Evolutionary conservation across 768 basidiomycete species (phyloP).

Genomic region (Termitomyces sp.): DNA sequence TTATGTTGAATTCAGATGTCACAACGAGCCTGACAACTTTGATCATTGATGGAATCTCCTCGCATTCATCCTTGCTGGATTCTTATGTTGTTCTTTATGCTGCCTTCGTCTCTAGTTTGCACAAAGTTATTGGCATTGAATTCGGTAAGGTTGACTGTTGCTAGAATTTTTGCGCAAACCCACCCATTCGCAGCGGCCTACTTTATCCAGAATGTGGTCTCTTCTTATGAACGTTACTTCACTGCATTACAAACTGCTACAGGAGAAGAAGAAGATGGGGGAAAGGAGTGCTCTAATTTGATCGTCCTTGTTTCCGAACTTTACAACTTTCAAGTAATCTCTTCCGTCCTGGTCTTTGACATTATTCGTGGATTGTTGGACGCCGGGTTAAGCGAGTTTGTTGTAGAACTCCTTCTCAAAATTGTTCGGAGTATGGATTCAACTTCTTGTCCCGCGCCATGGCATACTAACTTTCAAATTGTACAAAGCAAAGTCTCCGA

Average conservation of each 20-base stretch:
- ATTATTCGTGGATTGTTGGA: slow-evolving; percentile 74
- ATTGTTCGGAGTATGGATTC: slow-evolving; percentile 66
- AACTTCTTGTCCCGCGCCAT: background rate
- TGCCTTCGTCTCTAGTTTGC: slow-evolving; percentile 75
- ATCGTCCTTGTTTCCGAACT: slow-evolving; percentile 86
- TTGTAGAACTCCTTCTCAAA: slow-evolving; percentile 85
- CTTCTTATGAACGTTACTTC: slow-evolving; percentile 62
- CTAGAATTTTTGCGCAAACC: background rate
- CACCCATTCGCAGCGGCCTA: slow-evolving; percentile 56
- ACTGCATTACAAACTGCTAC: slow-evolving; percentile 22
- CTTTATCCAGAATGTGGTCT: slow-evolving; percentile 72
- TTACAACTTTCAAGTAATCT: slow-evolving; percentile 95
- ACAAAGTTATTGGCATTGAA: slow-evolving; percentile 81
- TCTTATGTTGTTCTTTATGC: slow-evolving; percentile 89
- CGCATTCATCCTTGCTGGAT: slow-evolving; percentile 78
- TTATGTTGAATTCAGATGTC: slow-evolving; percentile 52
- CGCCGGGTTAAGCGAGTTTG: slow-evolving; percentile 65
- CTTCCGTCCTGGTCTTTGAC: slow-evolving; percentile 87
- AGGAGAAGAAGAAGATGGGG: slow-evolving; percentile 39
- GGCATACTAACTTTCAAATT: slow-evolving; percentile 40
- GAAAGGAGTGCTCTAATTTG: slow-evolving; percentile 90
- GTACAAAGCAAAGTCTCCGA: slow-evolving; percentile 70
- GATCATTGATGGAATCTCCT: slow-evolving; percentile 75
- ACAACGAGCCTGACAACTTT: slow-evolving; percentile 74
- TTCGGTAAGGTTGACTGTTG: slow-evolving; percentile 59